Evolutionary conservation across 1,284 basidiomycete genomes (phyloP), one percentile per base, ranked within the genome.

Genomic region (Naganishia sp.): DNA sequence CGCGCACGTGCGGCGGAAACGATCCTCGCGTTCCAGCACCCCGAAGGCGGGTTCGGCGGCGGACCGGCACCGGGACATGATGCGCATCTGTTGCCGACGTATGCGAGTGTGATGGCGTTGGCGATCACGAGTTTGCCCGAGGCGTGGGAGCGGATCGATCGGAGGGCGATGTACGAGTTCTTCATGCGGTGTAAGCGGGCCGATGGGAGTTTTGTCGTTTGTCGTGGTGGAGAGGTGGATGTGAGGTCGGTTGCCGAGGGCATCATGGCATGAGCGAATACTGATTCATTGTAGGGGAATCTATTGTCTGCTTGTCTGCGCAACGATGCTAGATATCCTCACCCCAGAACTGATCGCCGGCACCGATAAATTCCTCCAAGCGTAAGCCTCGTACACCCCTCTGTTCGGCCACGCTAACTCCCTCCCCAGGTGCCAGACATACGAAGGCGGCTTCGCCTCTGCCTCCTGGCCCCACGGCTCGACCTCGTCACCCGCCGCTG

Each of bases 381-480:
- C 77, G 72, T 76, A 36, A 28, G 28, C 53, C 73, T 69, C 25
- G 6, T 15, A 4, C 15, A 11, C 36, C 36, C 48, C 18, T 11
- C 49, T 6, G 33, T 3, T 23, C 36, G 21, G 16, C 28, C 28
- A 28, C 28, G 28, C 28, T 21, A 21, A 21, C 21, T 21, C 6
- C 18, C 46, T 31, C 52, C 13, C 5, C 1, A 89, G 88, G 11
- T 97, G 94, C 75, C 96, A 99, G 79, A 99, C 94, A 0, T 99
- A 95, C 80, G 96, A 99, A 80, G 96, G 96, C 44, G 95, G 96
- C 0, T 94, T 99, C 74, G 86, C 93, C 0, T 90, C 89, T 3
- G 84, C 92, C 0, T 90, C 91, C 0, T 63, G 75, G 72, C 71
- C 73, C 55, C 74, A 79, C 75, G 69, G 74, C 73, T 33, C 78